Percentiles rank a stretch among this genome's conserved stretches.
phyloP scores from a whole-genome alignment of 441 rosid species.

The Euphorbia neoarborescens region DNA sequence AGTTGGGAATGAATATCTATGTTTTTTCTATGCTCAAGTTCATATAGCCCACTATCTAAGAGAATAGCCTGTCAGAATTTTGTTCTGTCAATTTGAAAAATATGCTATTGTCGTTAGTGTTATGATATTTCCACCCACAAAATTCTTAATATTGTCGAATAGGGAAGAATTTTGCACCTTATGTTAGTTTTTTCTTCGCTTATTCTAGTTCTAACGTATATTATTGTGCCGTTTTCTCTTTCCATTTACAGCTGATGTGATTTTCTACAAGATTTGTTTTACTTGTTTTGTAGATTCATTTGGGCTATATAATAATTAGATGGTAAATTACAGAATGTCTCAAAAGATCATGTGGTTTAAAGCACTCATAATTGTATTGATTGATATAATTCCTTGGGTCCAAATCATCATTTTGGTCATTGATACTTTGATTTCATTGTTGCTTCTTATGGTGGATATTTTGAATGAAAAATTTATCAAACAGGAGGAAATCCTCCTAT shows the following conservation, averaged over 20 bases:
- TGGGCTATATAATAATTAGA: neutral
- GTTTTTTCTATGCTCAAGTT: neutral
- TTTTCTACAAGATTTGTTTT: slow-evolving; percentile 61
- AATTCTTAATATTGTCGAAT: neutral
- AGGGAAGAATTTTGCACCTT: neutral
- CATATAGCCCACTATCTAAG: neutral
- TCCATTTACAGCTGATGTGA: slow-evolving; percentile 49
- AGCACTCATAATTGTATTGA: neutral
- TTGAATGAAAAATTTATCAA: neutral
- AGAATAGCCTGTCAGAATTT: neutral
- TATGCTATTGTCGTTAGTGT: neutral
- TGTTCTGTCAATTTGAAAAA: neutral
- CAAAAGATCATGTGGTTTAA: neutral
- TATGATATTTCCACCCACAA: neutral
- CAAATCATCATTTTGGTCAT: slow-evolving; percentile 4
- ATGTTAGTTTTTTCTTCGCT: slow-evolving; percentile 4
- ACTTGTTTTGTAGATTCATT: slow-evolving; percentile 13
- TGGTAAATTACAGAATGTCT: neutral
- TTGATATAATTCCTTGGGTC: slow-evolving; percentile 6
- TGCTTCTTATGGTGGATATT: neutral
- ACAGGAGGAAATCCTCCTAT: slow-evolving; percentile 4
- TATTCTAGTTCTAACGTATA: slow-evolving; percentile 16
- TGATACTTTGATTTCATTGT: neutral
- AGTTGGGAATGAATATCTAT: neutral
- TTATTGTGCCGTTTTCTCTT: slow-evolving; percentile 13